A percentile compares a stretch with the other conserved stretches of the same genome.
Evolutionary conservation across 495 filamentous ascomycete species (phyloP).

Genomic region (Immersiella caudata): DNA sequence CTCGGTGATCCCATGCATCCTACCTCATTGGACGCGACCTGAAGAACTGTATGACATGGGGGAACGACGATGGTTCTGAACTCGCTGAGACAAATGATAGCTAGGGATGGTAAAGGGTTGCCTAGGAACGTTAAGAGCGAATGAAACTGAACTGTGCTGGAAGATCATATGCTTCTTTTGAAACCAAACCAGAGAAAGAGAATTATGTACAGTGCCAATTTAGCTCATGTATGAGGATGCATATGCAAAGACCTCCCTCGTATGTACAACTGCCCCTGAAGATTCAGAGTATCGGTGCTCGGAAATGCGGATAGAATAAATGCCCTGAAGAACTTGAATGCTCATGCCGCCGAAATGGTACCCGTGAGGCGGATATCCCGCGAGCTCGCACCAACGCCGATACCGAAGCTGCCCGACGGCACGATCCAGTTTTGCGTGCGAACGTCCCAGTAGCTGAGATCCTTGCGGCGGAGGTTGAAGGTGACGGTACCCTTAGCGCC

Average conservation of each 20-base stretch:
- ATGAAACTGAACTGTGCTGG: no score
- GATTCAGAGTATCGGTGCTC: no score
- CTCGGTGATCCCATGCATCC: no score
- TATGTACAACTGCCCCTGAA: neutral
- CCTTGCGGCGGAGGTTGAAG: slow-evolving; percentile 54
- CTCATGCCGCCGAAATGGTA: slow-evolving; percentile 25
- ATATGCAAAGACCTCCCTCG: neutral
- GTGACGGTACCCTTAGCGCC: slow-evolving; percentile 49
- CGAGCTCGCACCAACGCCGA: slow-evolving; percentile 55
- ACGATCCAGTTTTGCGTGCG: slow-evolving; percentile 55
- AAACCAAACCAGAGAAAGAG: neutral
- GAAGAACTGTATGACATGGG: no score
- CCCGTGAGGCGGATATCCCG: slow-evolving; percentile 46
- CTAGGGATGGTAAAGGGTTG: no score
- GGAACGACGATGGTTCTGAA: no score
- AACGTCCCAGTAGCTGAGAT: slow-evolving; percentile 62
- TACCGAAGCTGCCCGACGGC: slow-evolving; percentile 49
- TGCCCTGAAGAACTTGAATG: no score
- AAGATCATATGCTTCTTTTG: neutral
- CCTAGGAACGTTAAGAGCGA: no score
- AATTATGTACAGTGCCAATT: neutral
- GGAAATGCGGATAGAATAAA: no score
- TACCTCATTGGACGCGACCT: no score
- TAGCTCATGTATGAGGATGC: neutral
- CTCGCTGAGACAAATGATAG: no score